Evolutionary conservation across 176 grass and related monocot genomes (phyloP), one percentile per base, ranked within the genome.

Genomic region (Carex littledalei): DNA sequence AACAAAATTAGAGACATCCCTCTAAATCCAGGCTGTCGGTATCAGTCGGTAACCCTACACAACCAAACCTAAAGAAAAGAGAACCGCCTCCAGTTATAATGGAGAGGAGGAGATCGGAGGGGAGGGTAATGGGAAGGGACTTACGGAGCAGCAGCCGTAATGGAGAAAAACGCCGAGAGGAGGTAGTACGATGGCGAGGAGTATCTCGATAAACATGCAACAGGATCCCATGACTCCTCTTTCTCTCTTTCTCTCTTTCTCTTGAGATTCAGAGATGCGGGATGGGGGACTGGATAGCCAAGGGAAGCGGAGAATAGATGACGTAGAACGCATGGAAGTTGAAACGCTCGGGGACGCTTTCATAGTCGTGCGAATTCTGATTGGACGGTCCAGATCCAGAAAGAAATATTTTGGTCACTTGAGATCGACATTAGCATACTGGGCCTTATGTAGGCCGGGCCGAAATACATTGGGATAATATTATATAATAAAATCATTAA

Each of bases 141-240:
- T 66, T 92, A 97, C 94, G 58, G 89, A 94, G 87, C 94, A 97
- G 87, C 92, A 94, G 12, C 92, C 92, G 52, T 86, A 94, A 69
- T 55, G 92, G 87, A 94, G 87, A 89, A 91, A 97, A 85, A 97
- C 94, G 87, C 92, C 94, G 61, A 97, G 90, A 8, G 92, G 94
- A 39, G 94, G 94, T 7, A 94, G 94, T 64, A 97, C 0, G 89
- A 97, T 88, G 70, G 94, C 94, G 81, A 94, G 74, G 10, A 97
- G 89, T 87, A 97, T 97, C 92, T 94, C 94, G 0, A 97, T 81
- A 81, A 97, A 90, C 39, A 50, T 55, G 81, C 92, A 97, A 86
- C 94, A 88, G 63, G 90, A 91, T 39, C 80, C 90, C 92, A 94
- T 94, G 1, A 3, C 54, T 81, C 7, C 39, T 22, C 31, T 16